phyloP scores from a whole-genome alignment of 2,329 filamentous ascomycete genomes.

The Calonectria naviculata region DNA sequence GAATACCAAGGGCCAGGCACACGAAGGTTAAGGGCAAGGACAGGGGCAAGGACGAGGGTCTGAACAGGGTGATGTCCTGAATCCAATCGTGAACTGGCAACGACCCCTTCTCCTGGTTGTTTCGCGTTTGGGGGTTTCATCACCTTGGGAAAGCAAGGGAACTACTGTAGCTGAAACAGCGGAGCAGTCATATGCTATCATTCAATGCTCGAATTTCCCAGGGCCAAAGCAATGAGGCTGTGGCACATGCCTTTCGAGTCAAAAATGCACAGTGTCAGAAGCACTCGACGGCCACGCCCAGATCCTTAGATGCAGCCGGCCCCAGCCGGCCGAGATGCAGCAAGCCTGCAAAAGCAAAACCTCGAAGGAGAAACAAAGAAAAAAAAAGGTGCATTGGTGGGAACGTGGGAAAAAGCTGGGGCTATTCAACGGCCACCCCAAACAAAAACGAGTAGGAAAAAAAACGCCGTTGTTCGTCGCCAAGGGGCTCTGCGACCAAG shows the following conservation, averaged over 20 bases:
- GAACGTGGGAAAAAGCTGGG: neutral
- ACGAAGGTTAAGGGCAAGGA: neutral
- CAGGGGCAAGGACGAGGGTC: conserved; percentile 12
- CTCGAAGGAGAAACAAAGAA: neutral
- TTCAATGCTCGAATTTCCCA: conserved; percentile 8
- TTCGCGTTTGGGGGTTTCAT: conserved; percentile 38
- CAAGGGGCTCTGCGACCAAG: neutral
- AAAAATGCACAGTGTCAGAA: neutral
- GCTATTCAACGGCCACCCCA: conserved; percentile 13
- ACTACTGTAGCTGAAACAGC: conserved; percentile 40
- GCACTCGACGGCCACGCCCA: neutral
- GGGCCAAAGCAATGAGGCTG: neutral
- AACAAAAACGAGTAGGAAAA: neutral
- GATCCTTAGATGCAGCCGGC: neutral
- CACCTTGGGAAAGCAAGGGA: conserved; percentile 12
- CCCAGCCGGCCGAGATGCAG: conserved; percentile 2
- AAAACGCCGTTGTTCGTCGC: neutral
- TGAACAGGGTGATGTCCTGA: conserved; percentile 4
- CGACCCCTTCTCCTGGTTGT: conserved; percentile 26
- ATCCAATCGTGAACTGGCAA: conserved; percentile 9
- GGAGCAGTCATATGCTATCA: conserved; percentile 15
- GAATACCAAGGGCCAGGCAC: neutral
- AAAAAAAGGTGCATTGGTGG: neutral
- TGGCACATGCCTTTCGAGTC: neutral
- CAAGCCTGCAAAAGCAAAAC: conserved; percentile 3